These are phyloP conservation scores for Kwoniella europaea DNA, from an alignment of 768 basidiomycete genomes.

Conservation along the genomic window DNA sequence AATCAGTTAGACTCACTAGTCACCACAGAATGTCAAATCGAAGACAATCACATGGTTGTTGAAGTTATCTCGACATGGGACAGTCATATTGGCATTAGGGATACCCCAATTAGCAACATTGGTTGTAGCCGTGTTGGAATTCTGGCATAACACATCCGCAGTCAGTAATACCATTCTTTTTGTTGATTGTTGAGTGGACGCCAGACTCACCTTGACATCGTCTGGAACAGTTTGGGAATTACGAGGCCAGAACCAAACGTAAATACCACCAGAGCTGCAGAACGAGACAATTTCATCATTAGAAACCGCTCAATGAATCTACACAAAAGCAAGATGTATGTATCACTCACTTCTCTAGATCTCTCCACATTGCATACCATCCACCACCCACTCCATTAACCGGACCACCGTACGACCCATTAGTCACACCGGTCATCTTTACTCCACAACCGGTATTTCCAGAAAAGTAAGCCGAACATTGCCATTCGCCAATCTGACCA, in stretches of 20 bases:
- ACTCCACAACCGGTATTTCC: conserved; percentile 71
- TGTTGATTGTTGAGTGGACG: conserved; percentile 61
- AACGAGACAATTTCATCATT: conserved; percentile 7
- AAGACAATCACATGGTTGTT: conserved; percentile 64
- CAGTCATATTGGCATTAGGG: conserved; percentile 53
- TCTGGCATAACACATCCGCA: conserved; percentile 27
- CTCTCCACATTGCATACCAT: conserved; percentile 62
- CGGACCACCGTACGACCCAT: conserved; percentile 41
- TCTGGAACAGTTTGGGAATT: conserved; percentile 61
- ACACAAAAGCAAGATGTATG: not conserved
- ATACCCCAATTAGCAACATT: conserved; percentile 50
- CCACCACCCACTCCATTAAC: conserved; percentile 64
- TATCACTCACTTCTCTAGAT: conserved; percentile 45
- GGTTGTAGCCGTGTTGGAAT: conserved; percentile 35
- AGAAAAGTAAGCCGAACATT: conserved; percentile 58
- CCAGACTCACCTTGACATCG: conserved; percentile 60
- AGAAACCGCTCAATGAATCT: not conserved
- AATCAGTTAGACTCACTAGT: conserved; percentile 38
- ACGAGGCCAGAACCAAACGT: conserved; percentile 70
- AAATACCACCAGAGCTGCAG: conserved; percentile 61
- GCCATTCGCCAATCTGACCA: conserved; percentile 37
- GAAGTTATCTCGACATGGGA: conserved; percentile 52
- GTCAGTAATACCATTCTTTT: conserved; percentile 20
- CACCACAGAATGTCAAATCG: conserved; percentile 55
- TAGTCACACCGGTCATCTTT: conserved; percentile 35